Base-by-base conservation (phyloP, 1,139 yeast genomes). In the Yamadazyma mexicana region DNA sequence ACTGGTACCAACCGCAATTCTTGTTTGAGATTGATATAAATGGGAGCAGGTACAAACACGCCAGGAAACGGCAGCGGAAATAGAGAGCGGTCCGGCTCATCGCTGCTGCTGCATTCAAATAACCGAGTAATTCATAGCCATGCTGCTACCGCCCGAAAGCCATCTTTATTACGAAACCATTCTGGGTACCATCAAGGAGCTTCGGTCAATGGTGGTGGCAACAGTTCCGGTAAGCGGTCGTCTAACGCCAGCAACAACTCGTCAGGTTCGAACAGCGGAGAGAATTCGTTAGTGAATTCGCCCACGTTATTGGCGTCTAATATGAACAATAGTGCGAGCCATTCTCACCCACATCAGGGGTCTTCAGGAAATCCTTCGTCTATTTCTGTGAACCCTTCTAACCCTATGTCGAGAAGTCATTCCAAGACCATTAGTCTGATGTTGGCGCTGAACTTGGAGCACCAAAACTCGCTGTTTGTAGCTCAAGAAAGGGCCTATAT, bases 401-500 rank as follows among this genome's bases (percentile, higher is more conserved):
- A 12, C 12, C 16, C 15, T 4, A 10, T 25, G 22, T 26, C n/a
- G 22, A 34, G 47, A 20, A 32, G 46, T 12, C 48, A 47, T 34
- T 39, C 49, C 3, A 49, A 41, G 34, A 30, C 45, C 11, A 28
- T 50, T 9, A 45, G 54, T 33, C 38, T 48, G 14, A 49, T 48
- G 51, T 45, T 50, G 29, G 53, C 54, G 3, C 40, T 43, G 34
- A 50, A 50, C 38, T 42, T 50, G 43, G 58, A 56, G 31, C 56
- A 54, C 35, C 53, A 50, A 30, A 63, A 65, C 31, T 48, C 58
- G 31, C 77, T 69, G 49, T 78, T 77, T 53, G 62, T 72, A 36
- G 79, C 81, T 2, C 92, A 86, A 52, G 95, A 87, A 57, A 73
- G 76, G 51, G 79, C 82, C 0, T 87, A 87, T 55, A 59, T 87